Percentiles rank a stretch among this genome's conserved stretches.
Conservation (phyloP, 148 eudicot genomes). For the Pouteria glomerata region DNA sequence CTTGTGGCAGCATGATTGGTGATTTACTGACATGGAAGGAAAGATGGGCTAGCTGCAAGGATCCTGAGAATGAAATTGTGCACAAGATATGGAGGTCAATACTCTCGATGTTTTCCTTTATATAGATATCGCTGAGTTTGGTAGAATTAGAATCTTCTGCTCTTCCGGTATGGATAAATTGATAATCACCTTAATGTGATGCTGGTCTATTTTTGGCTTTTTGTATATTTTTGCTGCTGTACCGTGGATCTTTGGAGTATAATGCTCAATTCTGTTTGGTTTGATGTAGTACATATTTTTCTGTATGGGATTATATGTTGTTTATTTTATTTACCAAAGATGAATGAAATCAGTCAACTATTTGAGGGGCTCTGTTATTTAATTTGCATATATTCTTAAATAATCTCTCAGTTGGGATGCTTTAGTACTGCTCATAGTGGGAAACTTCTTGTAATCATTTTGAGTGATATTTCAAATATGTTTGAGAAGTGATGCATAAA, state of each 20-base stretch:
- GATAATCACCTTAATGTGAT: neutral
- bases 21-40: conserved; percentile 64
- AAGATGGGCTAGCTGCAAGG: conserved; percentile 57
- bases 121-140: neutral
- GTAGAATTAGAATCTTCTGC: neutral
- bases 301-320: neutral
- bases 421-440: neutral
- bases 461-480: neutral
- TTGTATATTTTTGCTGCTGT: neutral
- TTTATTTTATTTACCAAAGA: neutral
- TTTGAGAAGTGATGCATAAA: neutral
- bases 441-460: neutral
- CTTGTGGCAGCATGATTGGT: conserved; percentile 68
- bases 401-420: neutral
- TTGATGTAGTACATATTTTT: neutral
- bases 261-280: neutral
- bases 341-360: neutral
- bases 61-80: conserved; percentile 53
- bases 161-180: neutral
- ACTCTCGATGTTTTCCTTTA: conserved; percentile 7
- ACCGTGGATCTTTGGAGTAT: neutral
- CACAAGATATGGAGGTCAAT: conserved; percentile 57
- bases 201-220: neutral
- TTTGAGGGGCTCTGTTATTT: neutral
- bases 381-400: neutral